Evolutionary conservation across 73 alveolate species (phyloP).

Genomic region (Paramecium bursaria): DNA sequence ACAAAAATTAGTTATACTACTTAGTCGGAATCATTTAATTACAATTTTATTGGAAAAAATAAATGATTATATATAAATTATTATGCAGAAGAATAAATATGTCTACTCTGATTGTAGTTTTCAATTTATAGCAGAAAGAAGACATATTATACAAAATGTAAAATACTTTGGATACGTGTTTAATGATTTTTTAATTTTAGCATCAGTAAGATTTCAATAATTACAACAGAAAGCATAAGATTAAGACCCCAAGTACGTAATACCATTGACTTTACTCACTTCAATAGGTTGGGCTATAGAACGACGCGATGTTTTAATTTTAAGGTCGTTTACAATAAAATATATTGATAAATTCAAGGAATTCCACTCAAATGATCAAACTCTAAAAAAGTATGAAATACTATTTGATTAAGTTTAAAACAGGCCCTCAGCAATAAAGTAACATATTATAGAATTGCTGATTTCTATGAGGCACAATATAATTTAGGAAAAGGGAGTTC

Average conservation of each 20-base stretch:
- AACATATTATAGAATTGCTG: conserved; percentile 54
- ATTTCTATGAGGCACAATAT: conserved; percentile 48
- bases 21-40: too few relatives aligned
- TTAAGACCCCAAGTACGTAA: conserved; percentile 19
- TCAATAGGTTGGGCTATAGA: conserved; percentile 27
- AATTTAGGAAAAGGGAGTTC: conserved; percentile 63
- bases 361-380: not conserved
- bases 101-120: conserved; percentile 22
- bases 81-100: too few relatives aligned
- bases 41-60: too few relatives aligned
- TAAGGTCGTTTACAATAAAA: conserved; percentile 13
- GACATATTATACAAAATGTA: conserved; percentile 21
- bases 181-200: not conserved
- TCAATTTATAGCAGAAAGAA: conserved; percentile 14
- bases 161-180: conserved; percentile 29
- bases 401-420: conserved; percentile 17
- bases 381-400: conserved; percentile 18
- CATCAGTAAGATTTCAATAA: not conserved
- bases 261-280: conserved; percentile 15
- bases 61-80: too few relatives aligned
- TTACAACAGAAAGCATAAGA: conserved; percentile 25
- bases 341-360: conserved; percentile 42
- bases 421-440: conserved; percentile 31
- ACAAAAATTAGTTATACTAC: too few relatives aligned
- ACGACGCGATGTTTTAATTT: not conserved